Evolutionary conservation across 2,329 filamentous ascomycete species (phyloP), one percentile per base, ranked within the genome.

Genomic region (Thielaviopsis cerberus): DNA sequence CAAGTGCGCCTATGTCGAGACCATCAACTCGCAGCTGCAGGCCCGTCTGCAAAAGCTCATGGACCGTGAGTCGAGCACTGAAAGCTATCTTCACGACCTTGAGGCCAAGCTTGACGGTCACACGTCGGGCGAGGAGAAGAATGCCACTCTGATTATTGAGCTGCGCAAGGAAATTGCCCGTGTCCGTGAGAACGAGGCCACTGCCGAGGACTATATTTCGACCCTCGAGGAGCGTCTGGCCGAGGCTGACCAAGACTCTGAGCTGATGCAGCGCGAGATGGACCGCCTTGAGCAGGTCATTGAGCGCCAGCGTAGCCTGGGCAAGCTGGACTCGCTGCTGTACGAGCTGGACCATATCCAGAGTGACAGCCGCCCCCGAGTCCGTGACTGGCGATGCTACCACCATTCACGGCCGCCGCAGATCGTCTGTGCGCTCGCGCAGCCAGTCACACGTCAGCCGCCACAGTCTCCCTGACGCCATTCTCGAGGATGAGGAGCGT

Each of bases 211-310:
- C 63, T 98, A 98, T 69, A 97, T 98, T 57, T 94, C 91, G 0
- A 97, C 90, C 0, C 74, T 98, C 11, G 92, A 98, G 68, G 92
- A 97, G 71, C 85, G 91, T 23, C 78, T 98, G 8, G 92, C 92
- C 0, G 92, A 98, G 70, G 85, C 91, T 1, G 92, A 98, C 66
- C 91, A 97, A 69, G 92, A 98, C 67, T 82, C 88, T 63, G 92
- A 97, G 68, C 74, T 96, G 61, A 96, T 98, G 91, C 89, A 95
- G 69, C 87, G 91, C 37, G 92, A 98, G 67, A 87, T 98, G 62
- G 88, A 96, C 66, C 82, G 91, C 34, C 76, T 98, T 13, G 92
- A 97, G 70, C 88, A 95, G 69, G 88, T 98, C 7, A 82, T 98
- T 55, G 91, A 97, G 69, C 86, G 94, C 54, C 92, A 98, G 69